These are phyloP conservation scores for Seiridium unicorne DNA, from an alignment of 2,329 filamentous ascomycete genomes.

Conservation along the genomic window DNA sequence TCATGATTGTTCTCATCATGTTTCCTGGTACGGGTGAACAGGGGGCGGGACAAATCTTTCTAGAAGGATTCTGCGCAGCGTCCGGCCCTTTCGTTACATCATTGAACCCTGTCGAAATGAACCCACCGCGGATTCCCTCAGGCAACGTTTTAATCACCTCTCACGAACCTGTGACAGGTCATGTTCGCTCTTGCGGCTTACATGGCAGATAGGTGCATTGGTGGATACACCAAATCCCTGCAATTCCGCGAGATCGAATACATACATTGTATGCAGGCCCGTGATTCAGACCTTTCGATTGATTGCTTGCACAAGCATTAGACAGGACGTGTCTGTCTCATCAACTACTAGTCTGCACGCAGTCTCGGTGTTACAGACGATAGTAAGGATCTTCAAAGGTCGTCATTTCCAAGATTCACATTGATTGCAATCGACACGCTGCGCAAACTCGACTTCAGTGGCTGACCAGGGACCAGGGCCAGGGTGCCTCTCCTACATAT, in stretches of 20 bases:
- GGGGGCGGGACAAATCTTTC: constrained; percentile 1
- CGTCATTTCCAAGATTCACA: constrained; percentile 1
- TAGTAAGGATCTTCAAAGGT: not conserved
- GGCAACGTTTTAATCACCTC: too few species aligned
- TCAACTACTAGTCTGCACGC: not conserved
- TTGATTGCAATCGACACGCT: not conserved
- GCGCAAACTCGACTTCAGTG: not conserved
- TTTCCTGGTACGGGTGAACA: not conserved
- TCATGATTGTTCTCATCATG: too few species aligned
- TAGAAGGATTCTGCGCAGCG: constrained; percentile 8
- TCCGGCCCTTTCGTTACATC: not conserved
- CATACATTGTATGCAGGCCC: too few species aligned
- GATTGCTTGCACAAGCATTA: too few species aligned
- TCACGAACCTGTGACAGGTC: not conserved
- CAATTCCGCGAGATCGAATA: not conserved
- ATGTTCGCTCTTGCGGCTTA: not conserved
- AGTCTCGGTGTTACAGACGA: not conserved
- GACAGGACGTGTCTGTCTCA: not conserved
- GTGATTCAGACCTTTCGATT: too few species aligned
- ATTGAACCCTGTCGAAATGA: not conserved
- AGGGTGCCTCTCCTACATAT: not conserved
- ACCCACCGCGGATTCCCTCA: not conserved
- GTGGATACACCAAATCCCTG: not conserved
- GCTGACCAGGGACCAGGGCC: not conserved
- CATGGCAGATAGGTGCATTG: not conserved